phyloP scores from a whole-genome alignment of 108 stramenopile species.

The Aureococcus anophagefferens region DNA sequence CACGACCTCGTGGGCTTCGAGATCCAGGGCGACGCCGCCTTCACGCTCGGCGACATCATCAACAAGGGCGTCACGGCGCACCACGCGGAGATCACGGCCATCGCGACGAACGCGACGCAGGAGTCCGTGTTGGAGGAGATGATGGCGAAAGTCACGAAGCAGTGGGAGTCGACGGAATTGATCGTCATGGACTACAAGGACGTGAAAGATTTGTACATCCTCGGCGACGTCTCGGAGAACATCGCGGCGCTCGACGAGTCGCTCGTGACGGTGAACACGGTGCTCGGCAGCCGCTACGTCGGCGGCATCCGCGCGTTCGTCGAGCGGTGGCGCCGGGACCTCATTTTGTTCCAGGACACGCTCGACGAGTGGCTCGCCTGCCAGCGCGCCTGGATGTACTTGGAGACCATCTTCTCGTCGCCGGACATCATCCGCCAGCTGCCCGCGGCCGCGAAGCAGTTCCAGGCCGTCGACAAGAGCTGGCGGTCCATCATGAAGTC shows the following conservation, averaged over 20 bases:
- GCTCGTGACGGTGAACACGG: slow-evolving; percentile 59
- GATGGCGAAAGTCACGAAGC: slow-evolving; percentile 42
- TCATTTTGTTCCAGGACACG: slow-evolving; percentile 50
- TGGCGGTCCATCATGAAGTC: slow-evolving; percentile 46
- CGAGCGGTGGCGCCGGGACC: slow-evolving; percentile 48
- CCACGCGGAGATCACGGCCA: slow-evolving; percentile 16
- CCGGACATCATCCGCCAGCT: slow-evolving; percentile 60
- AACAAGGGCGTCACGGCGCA: slow-evolving; percentile 29
- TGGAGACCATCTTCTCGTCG: slow-evolving; percentile 56
- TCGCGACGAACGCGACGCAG: slow-evolving; percentile 52
- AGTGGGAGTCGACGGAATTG: slow-evolving; percentile 37
- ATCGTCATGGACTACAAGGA: slow-evolving; percentile 49
- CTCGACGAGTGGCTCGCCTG: slow-evolving; percentile 56
- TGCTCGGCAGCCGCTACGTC: slow-evolving; percentile 50
- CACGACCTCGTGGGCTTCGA: slow-evolving; percentile 46
- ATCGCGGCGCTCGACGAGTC: slow-evolving; percentile 52
- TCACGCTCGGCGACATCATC: slow-evolving; percentile 49
- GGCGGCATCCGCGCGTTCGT: slow-evolving; percentile 45
- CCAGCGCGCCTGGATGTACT: slow-evolving; percentile 56
- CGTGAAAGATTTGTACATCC: slow-evolving; percentile 52
- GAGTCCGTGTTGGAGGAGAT: slow-evolving; percentile 52
- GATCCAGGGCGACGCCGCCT: slow-evolving; percentile 35
- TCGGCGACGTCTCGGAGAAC: slow-evolving; percentile 50
- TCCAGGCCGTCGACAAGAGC: slow-evolving; percentile 48
- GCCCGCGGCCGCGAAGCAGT: slow-evolving; percentile 46